Conservation (phyloP, 1,284 basidiomycete species). For the Kalmanozyma brasiliensis region DNA sequence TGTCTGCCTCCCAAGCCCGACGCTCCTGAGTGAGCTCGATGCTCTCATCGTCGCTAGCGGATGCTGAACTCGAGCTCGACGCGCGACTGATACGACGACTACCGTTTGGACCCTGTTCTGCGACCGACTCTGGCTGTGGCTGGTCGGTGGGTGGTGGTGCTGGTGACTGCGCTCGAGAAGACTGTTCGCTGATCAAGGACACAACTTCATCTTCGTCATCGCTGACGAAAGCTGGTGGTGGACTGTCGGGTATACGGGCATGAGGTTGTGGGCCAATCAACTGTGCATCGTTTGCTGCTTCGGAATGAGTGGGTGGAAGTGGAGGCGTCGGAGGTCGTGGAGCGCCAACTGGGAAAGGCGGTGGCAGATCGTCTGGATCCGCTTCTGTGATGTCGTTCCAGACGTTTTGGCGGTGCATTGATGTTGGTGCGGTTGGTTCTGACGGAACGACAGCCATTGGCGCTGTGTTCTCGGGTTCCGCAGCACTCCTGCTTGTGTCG, state of each 20-base stretch:
- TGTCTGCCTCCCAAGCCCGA: conserved; percentile 47
- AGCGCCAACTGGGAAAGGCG: conserved; percentile 48
- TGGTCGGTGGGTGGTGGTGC: background rate
- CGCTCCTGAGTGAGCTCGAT: conserved; percentile 36
- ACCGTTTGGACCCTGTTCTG: background rate
- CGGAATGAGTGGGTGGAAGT: conserved; percentile 31
- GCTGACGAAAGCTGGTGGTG: conserved; percentile 56
- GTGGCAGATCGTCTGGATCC: conserved; percentile 52
- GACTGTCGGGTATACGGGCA: conserved; percentile 44
- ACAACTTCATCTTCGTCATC: conserved; percentile 38
- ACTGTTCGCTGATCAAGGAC: background rate
- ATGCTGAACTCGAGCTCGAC: conserved; percentile 18
- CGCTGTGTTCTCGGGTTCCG: background rate
- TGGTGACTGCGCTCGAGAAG: background rate
- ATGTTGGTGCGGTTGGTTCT: conserved; percentile 15
- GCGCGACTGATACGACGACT: conserved; percentile 15
- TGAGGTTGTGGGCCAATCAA: conserved; percentile 43
- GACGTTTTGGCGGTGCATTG: conserved; percentile 47
- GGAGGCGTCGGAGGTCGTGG: conserved; percentile 42
- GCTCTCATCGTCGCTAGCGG: conserved; percentile 26
- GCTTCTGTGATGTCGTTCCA: conserved; percentile 53
- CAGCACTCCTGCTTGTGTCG: conserved; percentile 1
- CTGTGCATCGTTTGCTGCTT: conserved; percentile 28
- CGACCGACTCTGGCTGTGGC: background rate
- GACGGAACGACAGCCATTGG: background rate